Evolutionary conservation across 2,329 filamentous ascomycete genomes (phyloP).

Genomic region (Balansia obtecta): DNA sequence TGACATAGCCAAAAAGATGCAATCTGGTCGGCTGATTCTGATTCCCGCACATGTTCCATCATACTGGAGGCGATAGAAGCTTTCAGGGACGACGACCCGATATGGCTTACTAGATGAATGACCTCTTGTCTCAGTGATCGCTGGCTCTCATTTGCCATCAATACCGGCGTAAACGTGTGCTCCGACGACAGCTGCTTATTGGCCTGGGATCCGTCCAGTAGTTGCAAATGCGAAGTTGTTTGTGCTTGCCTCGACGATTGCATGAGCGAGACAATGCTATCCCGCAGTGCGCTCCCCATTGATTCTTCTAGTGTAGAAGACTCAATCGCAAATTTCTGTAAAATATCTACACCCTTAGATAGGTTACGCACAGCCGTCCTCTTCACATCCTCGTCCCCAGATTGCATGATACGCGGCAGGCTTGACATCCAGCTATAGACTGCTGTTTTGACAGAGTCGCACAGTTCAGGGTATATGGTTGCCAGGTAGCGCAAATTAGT

Average conservation of each 20-base stretch:
- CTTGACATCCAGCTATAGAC: conserved; percentile 73
- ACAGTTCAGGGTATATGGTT: conserved; percentile 47
- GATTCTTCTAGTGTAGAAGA: conserved; percentile 55
- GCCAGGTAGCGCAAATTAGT: conserved; percentile 50
- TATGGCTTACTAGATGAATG: conserved; percentile 39
- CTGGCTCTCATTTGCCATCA: conserved; percentile 55
- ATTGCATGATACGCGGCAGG: conserved; percentile 72
- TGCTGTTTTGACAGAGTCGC: conserved; percentile 53
- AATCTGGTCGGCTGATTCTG: conserved; percentile 45
- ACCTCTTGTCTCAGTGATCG: conserved; percentile 46
- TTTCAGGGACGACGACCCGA: conserved; percentile 46
- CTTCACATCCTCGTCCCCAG: conserved; percentile 69
- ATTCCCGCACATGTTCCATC: conserved; percentile 48
- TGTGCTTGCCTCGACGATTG: conserved; percentile 12
- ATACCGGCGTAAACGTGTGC: conserved; percentile 42
- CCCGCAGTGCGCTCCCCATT: conserved; percentile 56
- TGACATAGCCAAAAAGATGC: conserved; percentile 73
- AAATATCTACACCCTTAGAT: conserved; percentile 56
- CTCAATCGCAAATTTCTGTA: conserved; percentile 50
- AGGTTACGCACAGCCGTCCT: conserved; percentile 61
- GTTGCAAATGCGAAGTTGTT: conserved; percentile 14
- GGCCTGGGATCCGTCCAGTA: conserved; percentile 14
- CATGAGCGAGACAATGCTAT: conserved; percentile 48
- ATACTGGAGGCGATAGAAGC: conserved; percentile 52
- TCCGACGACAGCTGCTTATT: conserved; percentile 8